Conservation (phyloP, 2,329 filamentous ascomycete species). For the Leptodontidium sp. region DNA sequence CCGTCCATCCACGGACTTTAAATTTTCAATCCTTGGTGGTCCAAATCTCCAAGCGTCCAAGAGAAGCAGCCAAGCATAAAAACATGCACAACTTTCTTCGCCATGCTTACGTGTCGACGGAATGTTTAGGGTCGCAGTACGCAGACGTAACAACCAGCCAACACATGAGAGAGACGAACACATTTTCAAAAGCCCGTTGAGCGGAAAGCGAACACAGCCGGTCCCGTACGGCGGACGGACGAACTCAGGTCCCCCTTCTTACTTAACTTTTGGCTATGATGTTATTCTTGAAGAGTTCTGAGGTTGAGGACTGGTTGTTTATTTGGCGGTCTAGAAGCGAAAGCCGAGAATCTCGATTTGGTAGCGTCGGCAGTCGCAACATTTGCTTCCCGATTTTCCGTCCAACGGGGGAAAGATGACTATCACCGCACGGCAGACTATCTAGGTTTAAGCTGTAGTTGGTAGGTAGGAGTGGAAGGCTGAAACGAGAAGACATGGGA, state of each 20-base stretch:
- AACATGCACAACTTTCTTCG: not conserved
- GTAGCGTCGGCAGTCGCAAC: not conserved
- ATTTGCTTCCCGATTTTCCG: not conserved
- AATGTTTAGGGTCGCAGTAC: not conserved
- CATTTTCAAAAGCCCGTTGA: not conserved
- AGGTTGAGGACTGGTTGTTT: not conserved
- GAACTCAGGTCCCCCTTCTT: not conserved
- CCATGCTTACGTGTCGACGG: not conserved
- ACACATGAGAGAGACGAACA: not conserved
- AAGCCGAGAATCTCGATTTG: not conserved
- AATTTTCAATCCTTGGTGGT: not conserved
- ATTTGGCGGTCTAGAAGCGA: constrained; percentile 3
- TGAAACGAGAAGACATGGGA: not conserved
- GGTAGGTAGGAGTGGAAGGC: not conserved
- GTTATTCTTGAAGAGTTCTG: not conserved
- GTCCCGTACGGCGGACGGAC: not conserved
- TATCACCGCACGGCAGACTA: too few species aligned
- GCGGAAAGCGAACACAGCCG: not conserved
- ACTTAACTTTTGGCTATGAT: not conserved
- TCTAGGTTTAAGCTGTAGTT: too few species aligned
- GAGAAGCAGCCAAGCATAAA: constrained; percentile 8
- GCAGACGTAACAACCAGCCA: not conserved
- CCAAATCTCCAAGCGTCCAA: not conserved
- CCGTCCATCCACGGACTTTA: not conserved
- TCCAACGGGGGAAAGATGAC: not conserved